Evolutionary conservation across 768 basidiomycete species (phyloP), one percentile per base, ranked within the genome.

Genomic region (Kwoniella dendrophila): DNA sequence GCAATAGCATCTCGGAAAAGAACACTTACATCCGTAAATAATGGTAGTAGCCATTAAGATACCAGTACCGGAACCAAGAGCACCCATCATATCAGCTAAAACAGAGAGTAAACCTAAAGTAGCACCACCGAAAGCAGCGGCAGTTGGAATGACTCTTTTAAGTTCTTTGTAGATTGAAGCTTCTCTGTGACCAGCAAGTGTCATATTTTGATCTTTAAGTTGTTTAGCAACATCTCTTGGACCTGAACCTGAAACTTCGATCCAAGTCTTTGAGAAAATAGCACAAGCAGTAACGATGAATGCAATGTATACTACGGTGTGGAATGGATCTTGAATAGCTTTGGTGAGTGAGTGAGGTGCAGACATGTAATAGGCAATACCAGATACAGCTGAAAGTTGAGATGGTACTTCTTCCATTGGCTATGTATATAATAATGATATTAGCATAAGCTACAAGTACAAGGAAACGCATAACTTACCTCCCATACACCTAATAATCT

Each of bases 91-190:
- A 76, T 99, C 95, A 2, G 96, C 94, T 11, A 86, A 84, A 56
- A 99, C 94, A 8, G 89, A 90, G 30, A 97, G 82, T 12, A 96
- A 81, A 29, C 94, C 95, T 12, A 97, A 88, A 62, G 93, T 91
- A n/a, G 94, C 96, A 36, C 95, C 95, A 44, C 96, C 95, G 66
- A 97, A 91, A 0, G 94, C 92, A 24, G 95, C 96, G 12, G 96
- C 95, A 22, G 94, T 97, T 1, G 96, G 96, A 67, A 99, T 96
- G 64, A 98, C 89, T 44, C 92, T 86, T 83, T 97, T 99, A 63
- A 99, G 86, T 78, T 98, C 96, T 83, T 97, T 99, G 84, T 98
- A 99, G 90, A 98, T 95, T 32, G 89, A 92, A 16, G 90, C 92
- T 78, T 99, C 96, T 70, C 93, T 89, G 79, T 97, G 94, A 61